Percentiles rank a stretch among this genome's conserved stretches.
phyloP scores from a whole-genome alignment of 2,329 filamentous ascomycete species.

The Fusarium buharicum region DNA sequence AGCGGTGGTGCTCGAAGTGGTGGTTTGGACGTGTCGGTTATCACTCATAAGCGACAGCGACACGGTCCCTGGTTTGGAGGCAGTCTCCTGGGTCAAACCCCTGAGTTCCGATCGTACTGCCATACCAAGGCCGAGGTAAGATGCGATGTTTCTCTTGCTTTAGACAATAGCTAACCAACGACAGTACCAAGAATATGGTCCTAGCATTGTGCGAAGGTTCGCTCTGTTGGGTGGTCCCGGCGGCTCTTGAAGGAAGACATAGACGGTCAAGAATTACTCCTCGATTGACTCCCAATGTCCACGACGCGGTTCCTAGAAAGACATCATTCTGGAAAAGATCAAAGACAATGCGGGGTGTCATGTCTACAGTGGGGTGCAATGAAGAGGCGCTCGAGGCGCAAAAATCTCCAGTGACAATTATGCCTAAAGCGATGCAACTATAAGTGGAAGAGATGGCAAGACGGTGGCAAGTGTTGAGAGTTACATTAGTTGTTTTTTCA shows the following conservation, averaged over 20 bases:
- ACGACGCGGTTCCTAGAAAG: conserved; percentile 10
- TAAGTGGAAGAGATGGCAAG: conserved; percentile 27
- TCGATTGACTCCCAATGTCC: conserved; percentile 18
- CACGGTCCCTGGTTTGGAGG: conserved; percentile 99
- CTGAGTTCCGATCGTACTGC: conserved; percentile 98
- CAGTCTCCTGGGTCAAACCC: conserved; percentile 94
- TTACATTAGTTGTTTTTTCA: conserved; percentile 38
- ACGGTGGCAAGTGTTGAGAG: conserved; percentile 30
- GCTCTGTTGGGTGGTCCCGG: conserved; percentile 92
- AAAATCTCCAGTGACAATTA: conserved; percentile 41
- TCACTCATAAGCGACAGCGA: conserved; percentile 95
- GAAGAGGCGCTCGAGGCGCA: conserved; percentile 35
- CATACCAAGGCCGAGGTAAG: conserved; percentile 85
- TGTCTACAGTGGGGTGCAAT: conserved; percentile 22
- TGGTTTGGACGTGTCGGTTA: conserved; percentile 95
- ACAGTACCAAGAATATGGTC: conserved; percentile 94
- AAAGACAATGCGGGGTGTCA: background rate
- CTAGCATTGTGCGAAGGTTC: conserved; percentile 94
- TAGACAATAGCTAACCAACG: conserved; percentile 17
- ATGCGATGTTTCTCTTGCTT: background rate
- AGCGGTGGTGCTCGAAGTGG: conserved; percentile 94
- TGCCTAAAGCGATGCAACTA: conserved; percentile 39
- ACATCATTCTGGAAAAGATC: conserved; percentile 4
- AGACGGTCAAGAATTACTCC: conserved; percentile 31
- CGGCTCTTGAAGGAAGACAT: conserved; percentile 66